phyloP scores from a whole-genome alignment of 2,329 filamentous ascomycete genomes.

The Alternaria alternata region DNA sequence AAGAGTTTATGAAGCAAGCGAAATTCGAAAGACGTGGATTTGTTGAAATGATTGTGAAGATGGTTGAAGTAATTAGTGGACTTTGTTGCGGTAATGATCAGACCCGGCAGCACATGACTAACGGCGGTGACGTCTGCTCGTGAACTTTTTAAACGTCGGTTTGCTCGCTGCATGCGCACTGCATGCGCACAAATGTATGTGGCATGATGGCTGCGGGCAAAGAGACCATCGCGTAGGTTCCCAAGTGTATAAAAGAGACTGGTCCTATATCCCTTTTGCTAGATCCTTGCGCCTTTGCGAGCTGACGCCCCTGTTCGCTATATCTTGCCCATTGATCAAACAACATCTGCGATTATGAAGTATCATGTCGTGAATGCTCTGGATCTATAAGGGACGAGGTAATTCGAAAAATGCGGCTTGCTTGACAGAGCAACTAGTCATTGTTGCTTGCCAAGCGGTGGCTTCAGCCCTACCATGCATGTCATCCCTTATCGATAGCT shows the following conservation, averaged over 20 bases:
- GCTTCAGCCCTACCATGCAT: conserved; percentile 22
- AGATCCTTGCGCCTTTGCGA: not conserved
- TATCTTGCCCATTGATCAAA: not conserved
- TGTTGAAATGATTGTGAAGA: not conserved
- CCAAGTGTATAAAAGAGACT: not conserved
- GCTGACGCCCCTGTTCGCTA: not conserved
- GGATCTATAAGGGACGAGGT: no score
- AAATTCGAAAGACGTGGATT: not conserved
- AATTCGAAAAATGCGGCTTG: not conserved
- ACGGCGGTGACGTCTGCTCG: conserved; percentile 1
- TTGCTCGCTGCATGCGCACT: not conserved
- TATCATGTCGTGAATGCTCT: not conserved
- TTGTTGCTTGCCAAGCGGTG: not conserved
- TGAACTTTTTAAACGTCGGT: not conserved
- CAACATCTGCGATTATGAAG: not conserved
- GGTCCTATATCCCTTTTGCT: not conserved
- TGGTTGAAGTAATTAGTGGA: not conserved
- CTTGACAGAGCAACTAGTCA: not conserved
- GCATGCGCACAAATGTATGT: not conserved
- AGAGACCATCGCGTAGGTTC: not conserved
- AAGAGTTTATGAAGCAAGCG: not conserved
- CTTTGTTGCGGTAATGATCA: conserved; percentile 2
- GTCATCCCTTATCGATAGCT: conserved; percentile 28
- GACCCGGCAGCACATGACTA: conserved; percentile 15
- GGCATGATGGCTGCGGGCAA: not conserved